Evolutionary conservation across 495 filamentous ascomycete species (phyloP).

Genomic region (Rostrohypoxylon terebratum): DNA sequence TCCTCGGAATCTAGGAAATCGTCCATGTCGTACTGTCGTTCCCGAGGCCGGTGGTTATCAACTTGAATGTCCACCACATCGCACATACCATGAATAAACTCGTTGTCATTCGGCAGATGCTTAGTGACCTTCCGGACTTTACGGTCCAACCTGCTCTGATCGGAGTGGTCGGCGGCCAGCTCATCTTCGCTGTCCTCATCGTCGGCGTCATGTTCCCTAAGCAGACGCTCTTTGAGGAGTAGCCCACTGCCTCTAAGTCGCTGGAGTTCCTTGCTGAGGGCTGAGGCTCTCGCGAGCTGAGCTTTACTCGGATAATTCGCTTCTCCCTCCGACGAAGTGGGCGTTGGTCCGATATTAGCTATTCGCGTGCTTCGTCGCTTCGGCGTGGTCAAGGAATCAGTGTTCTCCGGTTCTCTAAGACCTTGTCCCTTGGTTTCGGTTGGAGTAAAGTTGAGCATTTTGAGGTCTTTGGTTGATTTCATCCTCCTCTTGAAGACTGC

Average conservation of each 20-base stretch:
- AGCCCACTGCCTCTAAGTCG: constrained; percentile 30
- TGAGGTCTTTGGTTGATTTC: constrained; percentile 60
- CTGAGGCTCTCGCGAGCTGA: constrained; percentile 25
- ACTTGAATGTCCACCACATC: constrained; percentile 81
- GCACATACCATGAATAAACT: constrained; percentile 79
- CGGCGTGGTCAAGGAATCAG: neutral
- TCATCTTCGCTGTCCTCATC: constrained; percentile 51
- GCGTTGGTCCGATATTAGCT: constrained; percentile 34
- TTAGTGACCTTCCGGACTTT: constrained; percentile 30
- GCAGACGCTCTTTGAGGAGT: constrained; percentile 28
- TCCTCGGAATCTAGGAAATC: constrained; percentile 83
- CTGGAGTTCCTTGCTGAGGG: constrained; percentile 37
- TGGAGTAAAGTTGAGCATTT: constrained; percentile 48
- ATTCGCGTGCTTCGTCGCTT: constrained; percentile 45
- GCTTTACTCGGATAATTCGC: constrained; percentile 13
- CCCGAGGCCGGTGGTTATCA: constrained; percentile 82
- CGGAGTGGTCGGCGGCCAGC: constrained; percentile 30
- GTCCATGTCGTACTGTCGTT: constrained; percentile 76
- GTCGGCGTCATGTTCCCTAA: constrained; percentile 34
- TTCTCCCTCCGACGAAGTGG: constrained; percentile 53
- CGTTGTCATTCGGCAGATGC: constrained; percentile 22
- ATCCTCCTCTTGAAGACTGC: constrained; percentile 71
- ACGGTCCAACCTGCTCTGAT: constrained; percentile 13
- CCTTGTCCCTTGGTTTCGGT: constrained; percentile 13
- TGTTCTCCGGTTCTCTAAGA: constrained; percentile 28